These are phyloP conservation scores for Ophiostoma montium DNA, from an alignment of 2,329 filamentous ascomycete species.

Conservation along the genomic window DNA sequence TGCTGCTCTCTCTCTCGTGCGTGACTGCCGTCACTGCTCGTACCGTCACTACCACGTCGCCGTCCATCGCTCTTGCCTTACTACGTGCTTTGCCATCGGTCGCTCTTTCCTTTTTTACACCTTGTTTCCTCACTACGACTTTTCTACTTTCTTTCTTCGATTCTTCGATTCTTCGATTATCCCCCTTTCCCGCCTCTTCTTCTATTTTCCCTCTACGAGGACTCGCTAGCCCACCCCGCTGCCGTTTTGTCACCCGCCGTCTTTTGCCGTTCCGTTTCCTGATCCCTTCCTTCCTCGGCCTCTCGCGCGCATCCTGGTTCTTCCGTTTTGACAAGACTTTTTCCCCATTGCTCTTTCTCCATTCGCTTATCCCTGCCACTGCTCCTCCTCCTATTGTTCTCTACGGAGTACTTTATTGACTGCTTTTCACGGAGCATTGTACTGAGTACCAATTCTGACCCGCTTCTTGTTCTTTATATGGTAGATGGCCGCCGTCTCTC, in stretches of 20 bases:
- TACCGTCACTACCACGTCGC: too few species aligned
- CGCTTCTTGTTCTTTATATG: slow-evolving; percentile 11
- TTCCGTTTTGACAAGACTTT: not conserved
- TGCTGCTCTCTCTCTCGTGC: not conserved
- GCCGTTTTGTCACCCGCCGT: not conserved
- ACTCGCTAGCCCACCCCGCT: not conserved
- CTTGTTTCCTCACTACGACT: not conserved
- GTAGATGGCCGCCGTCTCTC: slow-evolving; percentile 30
- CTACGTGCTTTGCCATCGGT: not conserved
- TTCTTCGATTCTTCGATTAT: not conserved
- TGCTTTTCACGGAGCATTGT: slow-evolving; percentile 3
- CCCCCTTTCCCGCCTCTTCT: not conserved
- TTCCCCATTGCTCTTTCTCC: not conserved
- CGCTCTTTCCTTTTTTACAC: not conserved
- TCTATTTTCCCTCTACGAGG: not conserved
- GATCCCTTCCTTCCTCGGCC: not conserved
- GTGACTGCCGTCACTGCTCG: too few species aligned
- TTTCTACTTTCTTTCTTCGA: not conserved
- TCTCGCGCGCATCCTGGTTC: not conserved
- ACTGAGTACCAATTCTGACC: slow-evolving; percentile 1
- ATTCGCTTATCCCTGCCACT: not conserved
- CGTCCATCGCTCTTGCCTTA: too few species aligned
- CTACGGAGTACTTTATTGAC: slow-evolving; percentile 5
- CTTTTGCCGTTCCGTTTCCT: slow-evolving; percentile 1
- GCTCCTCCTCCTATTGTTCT: not conserved